These are phyloP conservation scores for Zymoseptoria passerinii DNA, from an alignment of 2,329 filamentous ascomycete species.

Conservation along the genomic window DNA sequence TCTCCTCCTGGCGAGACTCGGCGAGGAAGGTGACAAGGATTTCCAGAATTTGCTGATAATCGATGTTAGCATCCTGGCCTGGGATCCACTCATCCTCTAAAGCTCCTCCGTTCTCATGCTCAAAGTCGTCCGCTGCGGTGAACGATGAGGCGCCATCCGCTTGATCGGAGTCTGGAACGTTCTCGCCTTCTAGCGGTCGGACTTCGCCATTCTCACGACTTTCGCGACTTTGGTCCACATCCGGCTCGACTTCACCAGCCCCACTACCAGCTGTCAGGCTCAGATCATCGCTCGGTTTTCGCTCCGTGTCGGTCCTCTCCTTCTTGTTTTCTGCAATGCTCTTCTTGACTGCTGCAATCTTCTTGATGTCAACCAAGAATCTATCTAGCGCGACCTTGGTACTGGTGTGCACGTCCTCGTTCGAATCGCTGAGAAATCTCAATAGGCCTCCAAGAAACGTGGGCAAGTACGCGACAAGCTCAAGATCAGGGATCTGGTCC, in stretches of 20 bases:
- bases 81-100: slow-evolving; percentile 93
- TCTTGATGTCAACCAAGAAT: slow-evolving; percentile 87
- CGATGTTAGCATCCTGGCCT: slow-evolving; percentile 91
- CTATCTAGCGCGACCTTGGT: slow-evolving; percentile 83
- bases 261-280: slow-evolving; percentile 9
- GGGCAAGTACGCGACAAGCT: slow-evolving; percentile 85
- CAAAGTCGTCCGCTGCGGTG: slow-evolving; percentile 46
- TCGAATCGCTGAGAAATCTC: slow-evolving; percentile 84
- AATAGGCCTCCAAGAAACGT: slow-evolving; percentile 85
- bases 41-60: slow-evolving; percentile 83
- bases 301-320: slow-evolving; percentile 42
- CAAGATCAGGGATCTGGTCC: slow-evolving; percentile 92
- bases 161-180: slow-evolving; percentile 2
- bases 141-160: slow-evolving; percentile 48
- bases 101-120: slow-evolving; percentile 13
- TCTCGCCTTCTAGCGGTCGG: slow-evolving; percentile 5
- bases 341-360: slow-evolving; percentile 86
- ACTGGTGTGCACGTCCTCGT: slow-evolving; percentile 86
- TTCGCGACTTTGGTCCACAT: slow-evolving; percentile 15
- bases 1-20: slow-evolving; percentile 77
- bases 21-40: slow-evolving; percentile 86
- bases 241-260: slow-evolving; percentile 41
- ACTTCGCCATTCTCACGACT: slow-evolving; percentile 14
- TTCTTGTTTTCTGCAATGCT: slow-evolving; percentile 81
- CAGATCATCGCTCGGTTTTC: slow-evolving; percentile 20